phyloP scores from a whole-genome alignment of 2,329 filamentous ascomycete genomes.

The Ophiocordyceps unilateralis region DNA sequence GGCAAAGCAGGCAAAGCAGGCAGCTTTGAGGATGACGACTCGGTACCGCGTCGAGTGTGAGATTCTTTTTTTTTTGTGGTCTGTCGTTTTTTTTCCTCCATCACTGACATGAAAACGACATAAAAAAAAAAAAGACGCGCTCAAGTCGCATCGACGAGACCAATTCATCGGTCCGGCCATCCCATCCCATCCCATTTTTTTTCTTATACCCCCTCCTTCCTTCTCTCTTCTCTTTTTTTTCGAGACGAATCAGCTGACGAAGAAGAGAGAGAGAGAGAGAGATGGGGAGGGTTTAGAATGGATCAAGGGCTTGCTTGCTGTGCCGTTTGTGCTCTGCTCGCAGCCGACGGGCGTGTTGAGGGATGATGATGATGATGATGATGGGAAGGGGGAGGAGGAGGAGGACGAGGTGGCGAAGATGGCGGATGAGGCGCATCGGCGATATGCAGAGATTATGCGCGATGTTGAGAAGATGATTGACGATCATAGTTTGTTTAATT shows the following conservation, averaged over 20 bases:
- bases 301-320: slow-evolving; percentile 88
- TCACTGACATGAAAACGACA: slow-evolving; percentile 2
- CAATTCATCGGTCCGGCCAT: slow-evolving; percentile 57
- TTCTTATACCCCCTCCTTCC: too few species aligned
- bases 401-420: slow-evolving; percentile 49
- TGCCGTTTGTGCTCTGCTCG: slow-evolving; percentile 91
- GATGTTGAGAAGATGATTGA: slow-evolving; percentile 86
- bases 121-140: slow-evolving; percentile 31
- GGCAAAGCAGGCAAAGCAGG: too few species aligned
- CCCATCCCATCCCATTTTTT: too few species aligned
- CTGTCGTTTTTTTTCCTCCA: not conserved
- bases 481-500: slow-evolving; percentile 52
- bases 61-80: slow-evolving; percentile 11
- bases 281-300: slow-evolving; percentile 53
- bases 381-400: too few species aligned
- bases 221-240: too few species aligned
- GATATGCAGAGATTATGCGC: slow-evolving; percentile 88
- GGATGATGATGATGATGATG: slow-evolving; percentile 22
- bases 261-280: not conserved
- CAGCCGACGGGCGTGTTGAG: slow-evolving; percentile 82
- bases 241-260: too few species aligned
- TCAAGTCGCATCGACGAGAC: slow-evolving; percentile 76
- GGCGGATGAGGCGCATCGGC: slow-evolving; percentile 63
- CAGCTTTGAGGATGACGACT: slow-evolving; percentile 32
- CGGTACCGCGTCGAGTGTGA: slow-evolving; percentile 59